phyloP scores from a whole-genome alignment of 2,329 filamentous ascomycete genomes.

The Phialocephala subalpina region DNA sequence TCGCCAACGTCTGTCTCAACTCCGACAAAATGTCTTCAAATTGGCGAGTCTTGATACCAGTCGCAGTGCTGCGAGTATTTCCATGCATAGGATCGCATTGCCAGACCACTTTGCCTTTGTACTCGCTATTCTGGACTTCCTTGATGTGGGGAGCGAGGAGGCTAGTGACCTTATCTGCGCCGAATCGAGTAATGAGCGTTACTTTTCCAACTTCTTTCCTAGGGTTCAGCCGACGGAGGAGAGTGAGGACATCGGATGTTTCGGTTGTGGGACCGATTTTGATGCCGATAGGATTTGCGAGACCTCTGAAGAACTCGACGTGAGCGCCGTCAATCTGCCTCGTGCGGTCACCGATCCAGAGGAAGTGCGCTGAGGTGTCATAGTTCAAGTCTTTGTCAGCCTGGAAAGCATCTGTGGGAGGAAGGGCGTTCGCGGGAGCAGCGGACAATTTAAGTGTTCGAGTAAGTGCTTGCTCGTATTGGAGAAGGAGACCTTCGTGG shows the following conservation, averaged over 20 bases:
- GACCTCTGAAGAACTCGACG: conserved; percentile 96
- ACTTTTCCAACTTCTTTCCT: conserved; percentile 86
- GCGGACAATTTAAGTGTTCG: conserved; percentile 73
- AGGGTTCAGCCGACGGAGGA: conserved; percentile 90
- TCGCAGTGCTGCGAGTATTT: conserved; percentile 72
- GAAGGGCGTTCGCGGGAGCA: conserved; percentile 29
- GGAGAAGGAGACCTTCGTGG: conserved; percentile 91
- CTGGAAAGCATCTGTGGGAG: no score
- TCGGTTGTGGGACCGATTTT: conserved; percentile 93
- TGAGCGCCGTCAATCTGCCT: conserved; percentile 92
- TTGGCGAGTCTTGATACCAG: conserved; percentile 89
- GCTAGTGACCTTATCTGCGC: conserved; percentile 75
- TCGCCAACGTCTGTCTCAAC: conserved; percentile 80
- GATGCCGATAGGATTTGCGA: conserved; percentile 95
- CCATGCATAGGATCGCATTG: conserved; percentile 99
- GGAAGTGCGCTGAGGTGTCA: conserved; percentile 94
- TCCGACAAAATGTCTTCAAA: conserved; percentile 92
- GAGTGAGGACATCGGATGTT: conserved; percentile 74
- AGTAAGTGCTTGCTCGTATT: conserved; percentile 92
- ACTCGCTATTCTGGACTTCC: conserved; percentile 83
- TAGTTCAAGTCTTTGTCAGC: conserved; percentile 71
- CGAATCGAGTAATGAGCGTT: conserved; percentile 95
- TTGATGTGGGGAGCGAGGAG: conserved; percentile 87
- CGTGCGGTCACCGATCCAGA: conserved; percentile 98
- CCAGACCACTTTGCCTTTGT: conserved; percentile 78